Percentiles rank a stretch among this genome's conserved stretches.
These are phyloP conservation scores for Craterostigma plantagineum DNA, from an alignment of 257 asterid genomes.

Conservation along the genomic window DNA sequence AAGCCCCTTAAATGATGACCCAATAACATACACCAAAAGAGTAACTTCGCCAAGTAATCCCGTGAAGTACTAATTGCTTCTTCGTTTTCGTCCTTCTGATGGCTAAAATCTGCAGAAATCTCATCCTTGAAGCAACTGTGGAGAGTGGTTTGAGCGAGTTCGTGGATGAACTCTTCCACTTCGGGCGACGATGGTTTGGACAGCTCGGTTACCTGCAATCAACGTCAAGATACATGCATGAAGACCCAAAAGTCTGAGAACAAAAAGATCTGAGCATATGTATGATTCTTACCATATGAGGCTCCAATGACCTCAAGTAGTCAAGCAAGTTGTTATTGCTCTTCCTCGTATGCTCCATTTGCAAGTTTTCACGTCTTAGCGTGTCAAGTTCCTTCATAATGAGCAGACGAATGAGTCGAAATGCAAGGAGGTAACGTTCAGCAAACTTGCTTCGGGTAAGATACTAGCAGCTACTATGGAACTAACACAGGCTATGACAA, in stretches of 20 bases:
- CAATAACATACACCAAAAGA: conserved; percentile 97
- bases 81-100: conserved; percentile 17
- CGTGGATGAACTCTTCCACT: conserved; percentile 81
- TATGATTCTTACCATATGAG: conserved; percentile 49
- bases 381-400: conserved; percentile 46
- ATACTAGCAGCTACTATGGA: too few relatives aligned
- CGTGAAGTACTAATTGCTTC: conserved; percentile 39
- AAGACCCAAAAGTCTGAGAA: background rate
- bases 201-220: conserved; percentile 56
- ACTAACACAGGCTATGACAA: too few relatives aligned
- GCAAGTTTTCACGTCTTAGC: conserved; percentile 38
- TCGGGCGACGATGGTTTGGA: conserved; percentile 80
- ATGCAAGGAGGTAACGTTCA: too few relatives aligned
- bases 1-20: conserved; percentile 56
- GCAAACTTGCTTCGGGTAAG: too few relatives aligned
- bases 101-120: conserved; percentile 16
- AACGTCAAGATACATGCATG: background rate
- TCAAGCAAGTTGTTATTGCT: conserved; percentile 68
- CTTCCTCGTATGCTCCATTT: conserved; percentile 35
- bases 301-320: conserved; percentile 74
- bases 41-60: conserved; percentile 89
- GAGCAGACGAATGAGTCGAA: too few relatives aligned
- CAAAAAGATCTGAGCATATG: background rate
- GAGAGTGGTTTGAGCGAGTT: conserved; percentile 65
- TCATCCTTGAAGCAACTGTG: conserved; percentile 40